Evolutionary conservation across 2,329 filamentous ascomycete species (phyloP), one percentile per base, ranked within the genome.

Genomic region (Aspergillus luchuensis): DNA sequence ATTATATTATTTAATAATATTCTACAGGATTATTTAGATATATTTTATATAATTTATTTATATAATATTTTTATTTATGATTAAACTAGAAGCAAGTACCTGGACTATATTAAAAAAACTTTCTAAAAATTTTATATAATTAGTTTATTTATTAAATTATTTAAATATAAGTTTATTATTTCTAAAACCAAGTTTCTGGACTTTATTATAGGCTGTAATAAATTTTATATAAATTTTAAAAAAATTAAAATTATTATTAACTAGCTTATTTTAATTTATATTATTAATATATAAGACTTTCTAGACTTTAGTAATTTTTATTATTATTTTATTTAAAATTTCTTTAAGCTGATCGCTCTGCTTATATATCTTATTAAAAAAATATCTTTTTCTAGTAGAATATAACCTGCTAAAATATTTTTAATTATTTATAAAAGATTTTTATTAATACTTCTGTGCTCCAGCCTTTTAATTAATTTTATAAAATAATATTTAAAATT

Each of bases 231-330:
- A 41, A 41, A 54, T 54, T n/a, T 21, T 17, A 21, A 25, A 25
- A 39, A 54, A 21, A 47, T 47, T 23, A 47, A 23, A 23, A 47
- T 10, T 39, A 54, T 54, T 30, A 25, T 30, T 45, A 45, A 56
- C 5, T 25, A 25, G 30, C 1, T 23, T 13, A 13, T 43, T 28
- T 28, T 43, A 21, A 73, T 28, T 4, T 49, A n/a, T 49, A 49
- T 30, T 49, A 49, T n/a, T 3, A 43, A 43, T 43, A 43, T 49
- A 25, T 15, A 49, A 49, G 25, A 4, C 8, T 49, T 25, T 30
- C 13, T 25, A 49, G 13, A n/a, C 4, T 49, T 25, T 30, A 19
- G 19, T 49, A 49, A 49, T 13, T 25, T 49, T 28, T 49, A 49
- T 6, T 25, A 49, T n/a, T 25, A 49, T 25, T 49, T 49, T 49